phyloP scores from a whole-genome alignment of 192 early-diverging fungal species.

The Entomortierella beljakovae region DNA sequence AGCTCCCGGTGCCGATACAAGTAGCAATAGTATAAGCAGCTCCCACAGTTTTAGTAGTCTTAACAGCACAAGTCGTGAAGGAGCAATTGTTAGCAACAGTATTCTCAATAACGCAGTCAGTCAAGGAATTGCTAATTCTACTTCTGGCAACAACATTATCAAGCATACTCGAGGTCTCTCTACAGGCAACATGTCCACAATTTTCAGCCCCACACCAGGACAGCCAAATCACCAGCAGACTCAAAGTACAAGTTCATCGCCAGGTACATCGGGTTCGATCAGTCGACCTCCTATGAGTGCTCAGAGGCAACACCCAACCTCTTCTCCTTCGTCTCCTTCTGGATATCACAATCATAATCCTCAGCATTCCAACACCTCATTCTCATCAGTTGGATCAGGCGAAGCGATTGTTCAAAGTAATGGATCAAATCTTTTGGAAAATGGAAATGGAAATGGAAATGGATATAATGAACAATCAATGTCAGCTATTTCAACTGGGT shows the following conservation, averaged over 20 bases:
- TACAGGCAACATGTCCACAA: slow-evolving; percentile 32
- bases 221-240: slow-evolving; percentile 17
- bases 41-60: slow-evolving; percentile 24
- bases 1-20: slow-evolving; percentile 16
- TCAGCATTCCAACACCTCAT: slow-evolving; percentile 23
- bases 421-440: not conserved
- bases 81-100: slow-evolving; percentile 39
- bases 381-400: slow-evolving; percentile 25
- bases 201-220: slow-evolving; percentile 1
- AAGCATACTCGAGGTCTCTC: slow-evolving; percentile 43
- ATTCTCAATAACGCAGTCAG: slow-evolving; percentile 41
- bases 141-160: slow-evolving; percentile 28
- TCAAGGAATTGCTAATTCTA: slow-evolving; percentile 12
- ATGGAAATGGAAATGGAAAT: not conserved
- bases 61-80: slow-evolving; percentile 18
- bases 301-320: slow-evolving; percentile 14
- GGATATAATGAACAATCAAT: not conserved
- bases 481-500: not conserved
- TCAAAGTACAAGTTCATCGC: not conserved
- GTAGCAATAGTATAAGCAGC: slow-evolving; percentile 20
- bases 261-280: slow-evolving; percentile 13
- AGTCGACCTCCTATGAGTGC: slow-evolving; percentile 31
- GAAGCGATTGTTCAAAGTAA: slow-evolving; percentile 9
- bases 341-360: slow-evolving; percentile 7
- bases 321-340: slow-evolving; percentile 19